Conservation (phyloP, 176 grass and related monocot species). For the Coix lacrymajobi region DNA sequence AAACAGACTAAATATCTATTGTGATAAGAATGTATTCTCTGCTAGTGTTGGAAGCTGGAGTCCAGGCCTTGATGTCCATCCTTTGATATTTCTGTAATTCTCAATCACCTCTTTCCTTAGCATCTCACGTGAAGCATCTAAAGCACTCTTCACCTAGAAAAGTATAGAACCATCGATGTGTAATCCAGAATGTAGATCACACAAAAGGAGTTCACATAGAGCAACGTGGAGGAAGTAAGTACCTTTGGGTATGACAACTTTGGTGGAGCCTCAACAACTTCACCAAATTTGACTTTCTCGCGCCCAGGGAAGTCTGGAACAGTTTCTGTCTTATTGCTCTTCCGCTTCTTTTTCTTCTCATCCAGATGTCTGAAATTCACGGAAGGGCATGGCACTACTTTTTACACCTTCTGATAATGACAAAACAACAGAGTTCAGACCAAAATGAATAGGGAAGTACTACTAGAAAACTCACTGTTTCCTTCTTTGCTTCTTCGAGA, state of each 20-base stretch:
- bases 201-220: not conserved
- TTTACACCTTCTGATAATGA: not conserved
- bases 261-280: constrained; percentile 81
- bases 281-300: constrained; percentile 88
- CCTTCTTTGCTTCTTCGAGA: constrained; percentile 78
- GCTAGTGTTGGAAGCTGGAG: constrained; percentile 54
- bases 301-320: constrained; percentile 54
- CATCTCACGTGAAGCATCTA: constrained; percentile 67
- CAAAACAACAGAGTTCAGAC: not conserved
- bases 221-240: not conserved
- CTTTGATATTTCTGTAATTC: constrained; percentile 77
- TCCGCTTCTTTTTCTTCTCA: constrained; percentile 93
- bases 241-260: constrained; percentile 84
- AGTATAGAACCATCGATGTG: not conserved
- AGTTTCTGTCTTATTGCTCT: constrained; percentile 41
- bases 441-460: not conserved
- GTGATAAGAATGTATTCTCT: constrained; percentile 36
- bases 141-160: constrained; percentile 45
- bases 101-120: constrained; percentile 74
- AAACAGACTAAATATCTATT: constrained; percentile 14
- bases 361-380: constrained; percentile 54
- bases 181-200: constrained; percentile 10
- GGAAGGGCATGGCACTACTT: not conserved
- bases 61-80: constrained; percentile 83
- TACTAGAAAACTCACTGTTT: constrained; percentile 57